phyloP scores from a whole-genome alignment of 495 filamentous ascomycete species.

The Aspergillus bertholletiae region DNA sequence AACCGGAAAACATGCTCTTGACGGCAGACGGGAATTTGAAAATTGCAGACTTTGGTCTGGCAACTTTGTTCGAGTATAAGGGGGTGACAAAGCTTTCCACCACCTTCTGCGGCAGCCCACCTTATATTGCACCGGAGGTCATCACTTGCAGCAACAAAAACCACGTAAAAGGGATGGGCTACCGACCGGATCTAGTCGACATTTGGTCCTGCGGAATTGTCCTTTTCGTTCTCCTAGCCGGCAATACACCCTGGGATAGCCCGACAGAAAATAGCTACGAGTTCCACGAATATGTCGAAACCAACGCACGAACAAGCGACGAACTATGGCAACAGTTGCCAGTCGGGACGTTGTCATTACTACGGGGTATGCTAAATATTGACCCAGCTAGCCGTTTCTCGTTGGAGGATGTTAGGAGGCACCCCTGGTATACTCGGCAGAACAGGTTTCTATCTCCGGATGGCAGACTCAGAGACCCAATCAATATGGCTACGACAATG shows the following conservation, averaged over 20 bases:
- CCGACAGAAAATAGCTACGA: slow-evolving; percentile 78
- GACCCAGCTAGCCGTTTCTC: slow-evolving; percentile 74
- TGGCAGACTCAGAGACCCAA: slow-evolving; percentile 73
- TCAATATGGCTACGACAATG: slow-evolving; percentile 86
- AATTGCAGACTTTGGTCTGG: slow-evolving; percentile 94
- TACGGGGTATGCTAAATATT: slow-evolving; percentile 91
- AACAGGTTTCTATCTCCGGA: slow-evolving; percentile 72
- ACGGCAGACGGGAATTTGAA: slow-evolving; percentile 85
- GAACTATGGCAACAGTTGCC: slow-evolving; percentile 84
- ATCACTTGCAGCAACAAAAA: slow-evolving; percentile 47
- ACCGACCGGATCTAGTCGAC: slow-evolving; percentile 79
- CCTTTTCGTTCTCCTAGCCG: slow-evolving; percentile 88
- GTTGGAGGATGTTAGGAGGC: slow-evolving; percentile 80
- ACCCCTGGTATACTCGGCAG: slow-evolving; percentile 89
- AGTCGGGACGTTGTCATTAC: slow-evolving; percentile 71
- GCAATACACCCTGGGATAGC: slow-evolving; percentile 98
- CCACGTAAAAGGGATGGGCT: slow-evolving; percentile 57
- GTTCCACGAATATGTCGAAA: slow-evolving; percentile 78
- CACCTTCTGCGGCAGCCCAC: slow-evolving; percentile 93
- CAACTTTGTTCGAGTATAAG: slow-evolving; percentile 87
- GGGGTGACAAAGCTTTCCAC: slow-evolving; percentile 72
- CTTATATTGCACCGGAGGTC: slow-evolving; percentile 97
- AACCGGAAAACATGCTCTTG: slow-evolving; percentile 85
- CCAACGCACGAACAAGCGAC: slow-evolving; percentile 74
- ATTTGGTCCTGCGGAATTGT: slow-evolving; percentile 98